phyloP scores from a whole-genome alignment of 208 protist genomes.

The Leishmania tarentolae region DNA sequence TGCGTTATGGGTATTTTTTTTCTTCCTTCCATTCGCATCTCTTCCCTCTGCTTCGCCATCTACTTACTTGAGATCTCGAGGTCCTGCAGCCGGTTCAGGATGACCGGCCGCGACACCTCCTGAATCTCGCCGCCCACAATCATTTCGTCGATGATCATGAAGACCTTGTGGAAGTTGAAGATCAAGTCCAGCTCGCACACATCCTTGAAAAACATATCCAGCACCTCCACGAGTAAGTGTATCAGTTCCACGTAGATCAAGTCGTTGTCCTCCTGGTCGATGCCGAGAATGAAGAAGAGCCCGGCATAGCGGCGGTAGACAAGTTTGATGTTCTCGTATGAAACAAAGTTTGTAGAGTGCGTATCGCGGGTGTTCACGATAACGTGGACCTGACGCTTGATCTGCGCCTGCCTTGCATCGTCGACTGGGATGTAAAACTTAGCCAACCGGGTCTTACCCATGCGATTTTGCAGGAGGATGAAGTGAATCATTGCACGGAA shows the following conservation, averaged over 20 bases:
- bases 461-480: slow-evolving; percentile 98
- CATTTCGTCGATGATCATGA: slow-evolving; percentile 99
- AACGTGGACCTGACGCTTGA: slow-evolving; percentile 96
- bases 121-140: slow-evolving; percentile 98
- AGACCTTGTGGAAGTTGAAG: slow-evolving; percentile 99
- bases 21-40: neutral
- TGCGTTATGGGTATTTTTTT: neutral
- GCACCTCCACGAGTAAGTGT: slow-evolving; percentile 97
- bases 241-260: slow-evolving; percentile 98
- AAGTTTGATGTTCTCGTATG: slow-evolving; percentile 95
- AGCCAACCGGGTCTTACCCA: slow-evolving; percentile 98
- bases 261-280: slow-evolving; percentile 99
- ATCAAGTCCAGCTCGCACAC: slow-evolving; percentile 99
- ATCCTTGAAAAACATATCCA: slow-evolving; percentile 99
- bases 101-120: slow-evolving; percentile 95
- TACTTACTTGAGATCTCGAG: slow-evolving; percentile 92
- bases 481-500: slow-evolving; percentile 95
- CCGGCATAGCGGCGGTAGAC: slow-evolving; percentile 99
- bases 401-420: slow-evolving; percentile 93
- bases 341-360: slow-evolving; percentile 97
- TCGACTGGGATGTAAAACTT: slow-evolving; percentile 98
- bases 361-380: slow-evolving; percentile 95
- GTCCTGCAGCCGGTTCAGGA: slow-evolving; percentile 91
- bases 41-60: neutral
- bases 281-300: slow-evolving; percentile 99